Conservation (phyloP, 2,329 filamentous ascomycete genomes). For the Phialemoniopsis sp. region DNA sequence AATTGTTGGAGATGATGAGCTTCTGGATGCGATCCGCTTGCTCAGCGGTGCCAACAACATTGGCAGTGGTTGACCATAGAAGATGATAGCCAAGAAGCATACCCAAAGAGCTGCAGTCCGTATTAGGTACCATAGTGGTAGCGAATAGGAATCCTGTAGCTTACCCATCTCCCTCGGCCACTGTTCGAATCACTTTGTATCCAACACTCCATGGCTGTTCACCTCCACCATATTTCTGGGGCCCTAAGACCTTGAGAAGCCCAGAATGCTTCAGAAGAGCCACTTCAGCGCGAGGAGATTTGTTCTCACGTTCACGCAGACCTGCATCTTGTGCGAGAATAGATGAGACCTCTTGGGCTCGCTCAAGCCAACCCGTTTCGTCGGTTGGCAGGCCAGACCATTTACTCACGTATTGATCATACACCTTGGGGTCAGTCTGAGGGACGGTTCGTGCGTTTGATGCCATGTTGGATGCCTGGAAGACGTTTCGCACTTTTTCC, state of each 20-base stretch:
- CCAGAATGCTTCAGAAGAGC: conserved; percentile 35
- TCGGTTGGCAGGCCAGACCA: conserved; percentile 26
- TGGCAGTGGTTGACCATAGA: conserved; percentile 58
- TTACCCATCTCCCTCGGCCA: conserved; percentile 60
- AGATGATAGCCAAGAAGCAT: conserved; percentile 65
- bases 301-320: conserved; percentile 29
- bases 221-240: conserved; percentile 35
- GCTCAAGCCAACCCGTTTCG: conserved; percentile 29
- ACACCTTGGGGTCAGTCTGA: conserved; percentile 28
- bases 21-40: conserved; percentile 54
- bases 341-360: conserved; percentile 30
- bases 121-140: not conserved
- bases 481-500: conserved; percentile 1
- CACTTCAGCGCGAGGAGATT: conserved; percentile 33
- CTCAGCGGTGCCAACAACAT: conserved; percentile 54
- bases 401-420: conserved; percentile 26
- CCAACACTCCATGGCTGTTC: conserved; percentile 42
- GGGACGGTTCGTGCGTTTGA: too few relatives aligned
- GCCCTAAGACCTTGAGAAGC: conserved; percentile 31
- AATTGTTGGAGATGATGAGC: conserved; percentile 58
- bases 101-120: conserved; percentile 43
- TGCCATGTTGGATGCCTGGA: not conserved
- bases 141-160: not conserved
- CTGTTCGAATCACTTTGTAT: conserved; percentile 56
- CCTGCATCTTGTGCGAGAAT: conserved; percentile 27